Conservation (phyloP, 768 basidiomycete genomes). For the Nidularia sp. region DNA sequence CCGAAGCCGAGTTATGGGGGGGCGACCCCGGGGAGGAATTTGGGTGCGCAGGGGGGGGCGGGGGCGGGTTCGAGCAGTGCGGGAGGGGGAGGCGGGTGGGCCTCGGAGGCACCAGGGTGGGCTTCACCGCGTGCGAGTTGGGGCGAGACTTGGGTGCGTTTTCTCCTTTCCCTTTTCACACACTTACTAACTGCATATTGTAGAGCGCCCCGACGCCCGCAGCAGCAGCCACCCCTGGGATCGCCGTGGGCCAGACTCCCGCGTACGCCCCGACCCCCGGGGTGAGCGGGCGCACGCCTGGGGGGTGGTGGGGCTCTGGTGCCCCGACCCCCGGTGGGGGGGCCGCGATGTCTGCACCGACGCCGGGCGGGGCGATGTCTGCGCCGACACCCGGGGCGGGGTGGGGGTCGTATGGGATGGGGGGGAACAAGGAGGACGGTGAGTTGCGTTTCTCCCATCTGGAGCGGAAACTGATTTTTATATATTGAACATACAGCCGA, state of each 20-base stretch:
- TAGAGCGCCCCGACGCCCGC: conserved; percentile 53
- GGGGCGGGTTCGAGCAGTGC: no score
- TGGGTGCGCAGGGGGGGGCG: no score
- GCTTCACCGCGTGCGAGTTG: conserved; percentile 9
- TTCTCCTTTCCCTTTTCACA: not conserved
- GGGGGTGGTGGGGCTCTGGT: conserved; percentile 3
- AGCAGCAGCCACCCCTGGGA: conserved; percentile 38
- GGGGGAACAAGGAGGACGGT: not conserved
- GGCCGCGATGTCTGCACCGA: conserved; percentile 13
- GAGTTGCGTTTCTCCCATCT: not conserved
- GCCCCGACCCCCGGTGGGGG: conserved; percentile 2
- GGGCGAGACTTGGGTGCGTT: conserved; percentile 22
- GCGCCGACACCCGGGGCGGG: conserved; percentile 8
- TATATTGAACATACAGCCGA: conserved; percentile 13
- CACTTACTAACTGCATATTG: conserved; percentile 1
- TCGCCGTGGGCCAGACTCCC: conserved; percentile 28
- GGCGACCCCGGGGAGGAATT: conserved; percentile 5
- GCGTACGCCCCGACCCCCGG: conserved; percentile 30
- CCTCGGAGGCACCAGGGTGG: no score
- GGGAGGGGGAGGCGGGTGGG: no score
- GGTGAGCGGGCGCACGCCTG: conserved; percentile 20
- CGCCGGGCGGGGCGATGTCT: conserved; percentile 25
- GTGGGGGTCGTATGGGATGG: conserved; percentile 2
- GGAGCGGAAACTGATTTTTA: conserved; percentile 3
- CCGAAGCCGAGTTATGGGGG: not conserved